A percentile compares a stretch with the other conserved stretches of the same genome.
phyloP scores from a whole-genome alignment of 805 yeast species.

The Kazachstania africana region DNA sequence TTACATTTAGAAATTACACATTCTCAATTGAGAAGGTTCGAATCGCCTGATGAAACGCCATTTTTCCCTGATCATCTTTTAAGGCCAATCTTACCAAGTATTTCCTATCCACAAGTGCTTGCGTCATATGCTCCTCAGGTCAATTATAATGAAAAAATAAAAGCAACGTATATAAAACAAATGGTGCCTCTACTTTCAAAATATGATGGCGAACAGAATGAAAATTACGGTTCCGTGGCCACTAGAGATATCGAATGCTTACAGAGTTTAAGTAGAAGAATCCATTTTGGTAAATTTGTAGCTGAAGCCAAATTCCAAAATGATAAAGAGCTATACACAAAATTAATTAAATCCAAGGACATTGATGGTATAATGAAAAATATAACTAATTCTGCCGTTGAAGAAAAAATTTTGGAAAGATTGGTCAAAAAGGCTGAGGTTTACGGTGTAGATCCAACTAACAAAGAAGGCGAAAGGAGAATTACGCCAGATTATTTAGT shows the following conservation, averaged over 20 bases:
- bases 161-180: slow-evolving; percentile 52
- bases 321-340: slow-evolving; percentile 51
- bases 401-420: slow-evolving; percentile 68
- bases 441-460: slow-evolving; percentile 81
- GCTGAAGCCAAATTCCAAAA: slow-evolving; percentile 85
- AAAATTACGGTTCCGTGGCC: slow-evolving; percentile 81
- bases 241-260: slow-evolving; percentile 74
- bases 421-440: slow-evolving; percentile 69
- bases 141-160: slow-evolving; percentile 63
- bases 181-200: slow-evolving; percentile 68
- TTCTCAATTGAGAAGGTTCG: slow-evolving; percentile 76
- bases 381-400: slow-evolving; percentile 83
- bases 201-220: slow-evolving; percentile 59
- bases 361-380: slow-evolving; percentile 61
- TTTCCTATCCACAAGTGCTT: slow-evolving; percentile 67
- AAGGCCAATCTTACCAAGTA: slow-evolving; percentile 64
- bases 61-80: slow-evolving; percentile 63
- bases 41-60: slow-evolving; percentile 90
- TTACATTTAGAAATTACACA: slow-evolving; percentile 63
- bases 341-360: slow-evolving; percentile 56
- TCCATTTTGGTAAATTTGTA: slow-evolving; percentile 94
- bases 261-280: slow-evolving; percentile 81
- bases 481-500: slow-evolving; percentile 77
- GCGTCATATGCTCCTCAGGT: slow-evolving; percentile 66
- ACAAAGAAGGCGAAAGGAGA: slow-evolving; percentile 62